Conservation (phyloP, 305 asterid species). For the Striga hermonthica region DNA sequence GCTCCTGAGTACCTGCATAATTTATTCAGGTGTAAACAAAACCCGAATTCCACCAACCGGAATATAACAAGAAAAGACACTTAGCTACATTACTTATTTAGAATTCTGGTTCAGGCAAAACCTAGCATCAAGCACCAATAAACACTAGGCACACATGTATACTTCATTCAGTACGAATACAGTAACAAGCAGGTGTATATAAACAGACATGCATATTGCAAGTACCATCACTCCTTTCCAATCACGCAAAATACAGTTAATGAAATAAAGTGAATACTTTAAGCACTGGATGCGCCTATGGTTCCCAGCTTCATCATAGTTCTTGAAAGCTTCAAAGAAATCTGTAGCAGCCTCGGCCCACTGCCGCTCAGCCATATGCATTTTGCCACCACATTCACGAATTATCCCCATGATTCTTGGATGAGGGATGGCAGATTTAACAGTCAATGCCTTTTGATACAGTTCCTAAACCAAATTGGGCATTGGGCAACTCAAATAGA, state of each 20-base stretch:
- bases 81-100: neutral
- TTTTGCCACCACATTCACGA: constrained; percentile 99
- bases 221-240: neutral
- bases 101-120: neutral
- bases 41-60: neutral
- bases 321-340: constrained; percentile 95
- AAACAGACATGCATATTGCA: neutral
- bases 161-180: neutral
- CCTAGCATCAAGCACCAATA: constrained; percentile 21
- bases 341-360: constrained; percentile 98
- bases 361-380: constrained; percentile 97
- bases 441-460: constrained; percentile 79
- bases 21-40: constrained; percentile 6
- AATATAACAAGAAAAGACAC: constrained; percentile 8
- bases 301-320: constrained; percentile 97
- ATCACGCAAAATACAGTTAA: neutral
- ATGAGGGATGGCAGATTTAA: constrained; percentile 97
- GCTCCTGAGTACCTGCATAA: constrained; percentile 8
- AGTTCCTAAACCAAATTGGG: constrained; percentile 57
- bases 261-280: constrained; percentile 49
- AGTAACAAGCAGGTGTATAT: constrained; percentile 18
- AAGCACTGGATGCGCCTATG: constrained; percentile 95
- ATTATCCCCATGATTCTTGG: constrained; percentile 98
- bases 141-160: neutral
- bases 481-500: constrained; percentile 25